Evolutionary conservation across 805 yeast species (phyloP), one percentile per base, ranked within the genome.

Genomic region (Saccharomycopsis fodiens): DNA sequence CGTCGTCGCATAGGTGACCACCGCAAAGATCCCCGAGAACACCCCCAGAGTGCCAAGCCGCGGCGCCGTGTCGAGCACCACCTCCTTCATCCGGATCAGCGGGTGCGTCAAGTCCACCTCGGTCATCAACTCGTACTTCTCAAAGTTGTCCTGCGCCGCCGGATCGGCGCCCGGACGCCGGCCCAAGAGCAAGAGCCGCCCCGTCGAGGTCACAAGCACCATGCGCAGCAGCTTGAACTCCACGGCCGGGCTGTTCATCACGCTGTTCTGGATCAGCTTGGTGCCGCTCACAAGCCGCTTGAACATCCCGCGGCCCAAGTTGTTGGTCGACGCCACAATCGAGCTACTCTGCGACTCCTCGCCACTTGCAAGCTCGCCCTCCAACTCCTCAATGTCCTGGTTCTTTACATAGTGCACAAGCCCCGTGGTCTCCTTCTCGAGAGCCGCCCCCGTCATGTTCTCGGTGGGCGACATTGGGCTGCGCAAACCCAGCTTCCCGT

Each of bases 81-180:
- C 67, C 57, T 77, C 83, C 52, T 73, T 74, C 57, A 77, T 71
- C 27, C 64, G 66, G 20, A 77, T 61, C 30, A 67, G 64, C 0
- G 72, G 62, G 50, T 64, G 65, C n/a, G 68, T 62, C 36, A 76
- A 60, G 47, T 66, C 70, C 36, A 77, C 61, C 48, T 76, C 82
- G 15, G 67, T 56, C 3, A 68, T 58, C 45, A 74, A 55, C 49
- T 66, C 66, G 54, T 70, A 73, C 31, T 63, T 65, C 4, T 13
- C 22, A 32, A n/a, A 25, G 19, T 20, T 31, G 36, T 41, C 49
- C 13, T 12, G 13, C 5, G 31, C 35, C 15, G 13, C 4, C 10
- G 31, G 23, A 16, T 21, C n/a, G 4, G 25, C 21, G 4, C 19
- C n/a, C 13, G 42, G 39, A 4, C 17, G 20, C 19, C 69, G 55